phyloP scores from a whole-genome alignment of 768 basidiomycete species.

The Tylopilus rubrobrunneus region DNA sequence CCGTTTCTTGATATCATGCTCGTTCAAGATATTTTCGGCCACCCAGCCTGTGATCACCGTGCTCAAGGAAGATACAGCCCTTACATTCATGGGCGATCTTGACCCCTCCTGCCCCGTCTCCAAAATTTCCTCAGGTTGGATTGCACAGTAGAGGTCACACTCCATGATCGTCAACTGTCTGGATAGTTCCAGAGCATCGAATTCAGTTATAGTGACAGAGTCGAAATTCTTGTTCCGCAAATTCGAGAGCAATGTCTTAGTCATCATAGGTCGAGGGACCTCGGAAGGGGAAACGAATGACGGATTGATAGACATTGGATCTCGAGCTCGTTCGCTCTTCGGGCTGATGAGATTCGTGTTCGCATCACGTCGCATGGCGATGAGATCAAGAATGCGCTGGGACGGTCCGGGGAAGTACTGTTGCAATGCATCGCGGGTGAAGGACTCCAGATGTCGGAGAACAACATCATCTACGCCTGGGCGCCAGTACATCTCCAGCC shows the following conservation, averaged over 20 bases:
- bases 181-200: constrained; percentile 88
- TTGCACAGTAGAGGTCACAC: constrained; percentile 78
- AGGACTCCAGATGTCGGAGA: constrained; percentile 51
- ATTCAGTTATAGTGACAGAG: constrained; percentile 75
- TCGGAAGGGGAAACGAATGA: constrained; percentile 51
- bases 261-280: constrained; percentile 84
- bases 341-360: constrained; percentile 49
- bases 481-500: constrained; percentile 92
- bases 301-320: constrained; percentile 71
- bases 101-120: constrained; percentile 74
- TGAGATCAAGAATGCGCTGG: constrained; percentile 67
- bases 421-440: constrained; percentile 59
- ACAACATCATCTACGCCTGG: constrained; percentile 67
- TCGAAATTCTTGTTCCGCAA: constrained; percentile 64
- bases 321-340: constrained; percentile 61
- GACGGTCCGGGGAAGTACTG: constrained; percentile 65
- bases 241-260: constrained; percentile 65
- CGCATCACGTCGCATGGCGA: constrained; percentile 51
- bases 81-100: constrained; percentile 65
- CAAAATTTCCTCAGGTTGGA: constrained; percentile 85
- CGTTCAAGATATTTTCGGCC: constrained; percentile 88
- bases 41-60: constrained; percentile 96
- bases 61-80: constrained; percentile 81
- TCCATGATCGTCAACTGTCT: constrained; percentile 95
- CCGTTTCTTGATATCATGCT: constrained; percentile 84